phyloP scores from a whole-genome alignment of 768 basidiomycete species.

The Guyanaporus albipodus region DNA sequence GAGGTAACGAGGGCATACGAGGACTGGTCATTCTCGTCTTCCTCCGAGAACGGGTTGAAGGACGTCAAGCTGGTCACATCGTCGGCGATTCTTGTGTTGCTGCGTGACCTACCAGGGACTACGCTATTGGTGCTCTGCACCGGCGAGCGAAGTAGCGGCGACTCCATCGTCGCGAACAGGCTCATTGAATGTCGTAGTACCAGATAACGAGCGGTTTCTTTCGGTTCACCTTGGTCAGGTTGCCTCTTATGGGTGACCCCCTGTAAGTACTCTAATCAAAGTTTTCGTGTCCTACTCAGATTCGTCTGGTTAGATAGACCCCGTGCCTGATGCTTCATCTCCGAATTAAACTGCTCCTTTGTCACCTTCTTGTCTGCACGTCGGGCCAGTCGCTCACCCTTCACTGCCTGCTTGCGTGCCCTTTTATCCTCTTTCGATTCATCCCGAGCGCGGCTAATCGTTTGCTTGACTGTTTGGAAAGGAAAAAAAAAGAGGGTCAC shows the following conservation, averaged over 20 bases:
- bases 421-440: constrained; percentile 78
- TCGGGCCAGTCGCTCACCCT: constrained; percentile 59
- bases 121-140: constrained; percentile 33
- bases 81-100: constrained; percentile 51
- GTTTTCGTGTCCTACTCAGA: constrained; percentile 16
- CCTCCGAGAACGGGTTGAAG: constrained; percentile 90
- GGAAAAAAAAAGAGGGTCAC: constrained; percentile 3
- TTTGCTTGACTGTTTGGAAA: constrained; percentile 33
- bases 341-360: constrained; percentile 59
- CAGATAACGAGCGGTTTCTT: constrained; percentile 1
- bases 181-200: background rate
- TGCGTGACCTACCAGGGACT: constrained; percentile 56
- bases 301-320: constrained; percentile 43
- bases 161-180: constrained; percentile 39
- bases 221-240: constrained; percentile 5
- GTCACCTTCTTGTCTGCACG: constrained; percentile 64
- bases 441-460: constrained; percentile 64
- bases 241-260: constrained; percentile 14
- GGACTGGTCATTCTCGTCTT: constrained; percentile 86
- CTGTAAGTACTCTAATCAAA: constrained; percentile 15
- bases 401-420: constrained; percentile 65
- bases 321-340: constrained; percentile 58
- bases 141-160: constrained; percentile 28
- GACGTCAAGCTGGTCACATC: constrained; percentile 77
- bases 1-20: constrained; percentile 83